Evolutionary conservation across 345 rosid species (phyloP).

Genomic region (Eutrema heterophyllum): DNA sequence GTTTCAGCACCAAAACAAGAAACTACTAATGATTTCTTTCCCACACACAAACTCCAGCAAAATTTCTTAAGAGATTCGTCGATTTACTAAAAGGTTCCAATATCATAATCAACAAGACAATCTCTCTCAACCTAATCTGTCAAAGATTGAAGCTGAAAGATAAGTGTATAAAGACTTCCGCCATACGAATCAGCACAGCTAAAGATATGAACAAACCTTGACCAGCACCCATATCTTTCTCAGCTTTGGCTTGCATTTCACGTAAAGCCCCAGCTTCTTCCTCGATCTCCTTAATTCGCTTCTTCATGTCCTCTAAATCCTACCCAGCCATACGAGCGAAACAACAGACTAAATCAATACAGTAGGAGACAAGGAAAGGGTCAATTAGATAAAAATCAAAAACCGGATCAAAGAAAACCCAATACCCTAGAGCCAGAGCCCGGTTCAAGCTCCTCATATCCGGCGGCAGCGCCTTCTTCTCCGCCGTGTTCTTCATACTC

Average conservation of each 20-base stretch:
- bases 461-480: slow-evolving; percentile 39
- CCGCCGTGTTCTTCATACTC: slow-evolving; percentile 52
- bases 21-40: neutral
- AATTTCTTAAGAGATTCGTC: neutral
- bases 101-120: neutral
- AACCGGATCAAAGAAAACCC: slow-evolving; percentile 3
- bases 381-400: neutral
- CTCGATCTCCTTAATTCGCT: slow-evolving; percentile 88
- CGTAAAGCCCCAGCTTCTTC: slow-evolving; percentile 99
- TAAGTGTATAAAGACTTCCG: too few relatives aligned
- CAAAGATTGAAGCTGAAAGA: neutral
- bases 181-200: neutral
- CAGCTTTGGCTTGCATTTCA: slow-evolving; percentile 99
- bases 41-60: neutral
- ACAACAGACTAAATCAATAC: neutral
- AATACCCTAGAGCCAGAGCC: slow-evolving; percentile 60
- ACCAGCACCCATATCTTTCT: slow-evolving; percentile 96
- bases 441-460: slow-evolving; percentile 47
- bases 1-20: neutral
- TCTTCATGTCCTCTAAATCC: slow-evolving; percentile 99
- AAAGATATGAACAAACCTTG: slow-evolving; percentile 49
- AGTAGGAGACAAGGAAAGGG: neutral
- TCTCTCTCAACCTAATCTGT: neutral
- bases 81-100: neutral
- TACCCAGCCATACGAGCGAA: slow-evolving; percentile 19